Percentiles rank a stretch among this genome's conserved stretches.
These are phyloP conservation scores for Mucor piriformis DNA, from an alignment of 371 early-diverging fungal genomes.

Conservation along the genomic window DNA sequence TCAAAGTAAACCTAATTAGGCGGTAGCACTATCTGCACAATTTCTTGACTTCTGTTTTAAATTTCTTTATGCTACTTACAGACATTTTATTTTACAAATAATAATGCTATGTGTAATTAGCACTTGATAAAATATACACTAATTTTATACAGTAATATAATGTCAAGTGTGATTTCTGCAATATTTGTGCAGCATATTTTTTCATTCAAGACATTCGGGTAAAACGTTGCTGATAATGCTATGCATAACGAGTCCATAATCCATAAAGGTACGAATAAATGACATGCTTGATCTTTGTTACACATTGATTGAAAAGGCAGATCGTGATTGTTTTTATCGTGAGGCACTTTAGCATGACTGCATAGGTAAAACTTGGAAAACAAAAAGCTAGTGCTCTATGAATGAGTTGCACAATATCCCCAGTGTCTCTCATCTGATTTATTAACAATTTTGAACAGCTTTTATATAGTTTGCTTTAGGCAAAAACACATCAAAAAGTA, in stretches of 20 bases:
- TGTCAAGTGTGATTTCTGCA: neutral
- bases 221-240: neutral
- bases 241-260: neutral
- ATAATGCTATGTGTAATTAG: neutral
- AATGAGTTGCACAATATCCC: too few relatives aligned
- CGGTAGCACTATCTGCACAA: neutral
- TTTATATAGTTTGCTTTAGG: too few relatives aligned
- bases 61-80: neutral
- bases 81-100: neutral
- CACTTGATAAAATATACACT: neutral
- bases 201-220: too few relatives aligned
- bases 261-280: neutral
- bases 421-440: too few relatives aligned
- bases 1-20: slow-evolving; percentile 1
- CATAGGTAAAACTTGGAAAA: too few relatives aligned
- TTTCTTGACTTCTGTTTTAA: neutral
- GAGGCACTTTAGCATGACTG: too few relatives aligned
- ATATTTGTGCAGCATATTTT: too few relatives aligned
- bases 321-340: too few relatives aligned
- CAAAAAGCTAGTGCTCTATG: too few relatives aligned
- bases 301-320: too few relatives aligned
- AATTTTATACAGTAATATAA: neutral
- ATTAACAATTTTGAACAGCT: too few relatives aligned
- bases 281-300: neutral
- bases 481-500: neutral